These are phyloP conservation scores for Heteromeles arbutifolia DNA, from an alignment of 306 rosid genomes.

Conservation along the genomic window DNA sequence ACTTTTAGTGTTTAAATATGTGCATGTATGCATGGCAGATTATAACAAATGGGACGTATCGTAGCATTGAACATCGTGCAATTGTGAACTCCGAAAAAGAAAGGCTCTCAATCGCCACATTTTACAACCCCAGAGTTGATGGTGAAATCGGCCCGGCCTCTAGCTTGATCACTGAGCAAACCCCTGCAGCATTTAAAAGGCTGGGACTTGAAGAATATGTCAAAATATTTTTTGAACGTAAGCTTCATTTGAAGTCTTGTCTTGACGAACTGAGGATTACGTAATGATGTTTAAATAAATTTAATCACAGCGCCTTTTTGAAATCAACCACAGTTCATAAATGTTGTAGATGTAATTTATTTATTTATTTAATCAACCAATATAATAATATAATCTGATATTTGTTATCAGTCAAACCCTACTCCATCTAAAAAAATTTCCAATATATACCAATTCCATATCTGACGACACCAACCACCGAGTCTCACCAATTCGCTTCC, in stretches of 20 bases:
- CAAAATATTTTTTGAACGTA: not conserved
- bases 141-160: constrained; percentile 9
- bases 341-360: too few species aligned
- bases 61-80: constrained; percentile 29
- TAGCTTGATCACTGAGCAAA: constrained; percentile 19
- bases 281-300: not conserved
- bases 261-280: not conserved
- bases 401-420: too few species aligned
- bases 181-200: constrained; percentile 12
- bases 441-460: too few species aligned
- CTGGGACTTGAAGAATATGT: not conserved
- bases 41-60: constrained; percentile 18
- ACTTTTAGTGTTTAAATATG: not conserved
- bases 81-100: constrained; percentile 14
- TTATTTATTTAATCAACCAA: too few species aligned
- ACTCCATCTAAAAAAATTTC: too few species aligned
- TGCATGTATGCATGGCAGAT: constrained; percentile 4
- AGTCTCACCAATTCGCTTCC: too few species aligned
- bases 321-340: too few species aligned
- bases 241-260: constrained; percentile 12
- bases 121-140: not conserved
- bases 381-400: too few species aligned
- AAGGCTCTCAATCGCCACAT: constrained; percentile 24
- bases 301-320: too few species aligned
- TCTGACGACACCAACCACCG: too few species aligned